phyloP scores from a whole-genome alignment of 495 filamentous ascomycete genomes.

The Clavariopsis aquatica region DNA sequence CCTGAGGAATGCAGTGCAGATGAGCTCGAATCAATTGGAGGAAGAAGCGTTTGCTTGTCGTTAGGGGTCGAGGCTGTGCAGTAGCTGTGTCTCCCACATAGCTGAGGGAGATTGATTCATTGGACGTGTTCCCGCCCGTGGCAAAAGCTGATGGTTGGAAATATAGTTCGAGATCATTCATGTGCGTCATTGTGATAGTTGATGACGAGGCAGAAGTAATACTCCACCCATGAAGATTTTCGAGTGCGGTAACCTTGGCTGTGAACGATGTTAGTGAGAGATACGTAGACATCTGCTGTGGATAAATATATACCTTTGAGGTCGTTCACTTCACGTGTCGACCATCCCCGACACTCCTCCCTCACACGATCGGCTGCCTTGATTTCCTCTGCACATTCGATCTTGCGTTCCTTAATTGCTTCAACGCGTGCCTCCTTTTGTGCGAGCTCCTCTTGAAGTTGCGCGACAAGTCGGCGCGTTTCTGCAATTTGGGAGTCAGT shows the following conservation, averaged over 20 bases:
- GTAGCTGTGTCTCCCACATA: constrained; percentile 49
- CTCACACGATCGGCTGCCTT: constrained; percentile 78
- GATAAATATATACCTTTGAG: constrained; percentile 64
- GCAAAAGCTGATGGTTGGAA: constrained; percentile 68
- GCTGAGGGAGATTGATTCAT: constrained; percentile 51
- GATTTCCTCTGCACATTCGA: constrained; percentile 70
- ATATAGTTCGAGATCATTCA: constrained; percentile 70
- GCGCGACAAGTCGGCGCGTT: constrained; percentile 65
- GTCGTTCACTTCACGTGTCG: constrained; percentile 68
- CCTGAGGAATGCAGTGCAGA: constrained; percentile 56
- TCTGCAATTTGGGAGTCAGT: constrained; percentile 67
- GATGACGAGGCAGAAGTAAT: constrained; percentile 62
- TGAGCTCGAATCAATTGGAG: constrained; percentile 63
- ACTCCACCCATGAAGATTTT: constrained; percentile 73
- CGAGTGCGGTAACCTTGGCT: constrained; percentile 69
- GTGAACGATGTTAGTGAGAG: constrained; percentile 10
- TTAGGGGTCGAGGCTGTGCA: constrained; percentile 44
- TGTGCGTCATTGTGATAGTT: constrained; percentile 75
- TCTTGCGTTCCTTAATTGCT: constrained; percentile 62
- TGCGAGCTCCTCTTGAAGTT: constrained; percentile 62
- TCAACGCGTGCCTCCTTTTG: constrained; percentile 64
- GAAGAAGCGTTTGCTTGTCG: constrained; percentile 68
- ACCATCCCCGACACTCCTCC: constrained; percentile 89
- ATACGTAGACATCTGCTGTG: background rate
- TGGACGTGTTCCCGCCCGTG: constrained; percentile 28